Evolutionary conservation across 441 rosid genomes (phyloP), one percentile per base, ranked within the genome.

Genomic region (Viola pubescens): DNA sequence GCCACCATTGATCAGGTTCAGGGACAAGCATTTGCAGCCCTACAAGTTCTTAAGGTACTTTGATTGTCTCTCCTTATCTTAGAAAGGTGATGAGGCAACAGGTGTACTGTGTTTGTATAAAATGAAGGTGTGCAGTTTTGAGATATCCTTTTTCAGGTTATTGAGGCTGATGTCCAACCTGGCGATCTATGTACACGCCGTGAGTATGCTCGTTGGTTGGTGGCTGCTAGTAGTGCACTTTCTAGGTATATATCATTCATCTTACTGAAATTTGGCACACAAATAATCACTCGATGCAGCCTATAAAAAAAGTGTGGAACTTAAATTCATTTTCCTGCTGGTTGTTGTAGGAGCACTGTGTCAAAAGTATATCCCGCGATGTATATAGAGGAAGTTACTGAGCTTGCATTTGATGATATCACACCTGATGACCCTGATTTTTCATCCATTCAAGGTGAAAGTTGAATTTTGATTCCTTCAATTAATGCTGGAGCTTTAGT

Each of bases 311-410:
- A 58, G 39, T 47, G 26, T 42, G 16, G n/a, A 48, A 41, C 11
- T 60, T 61, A 16, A 60, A 49, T 62, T 61, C 59, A 62, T 59
- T 60, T 58, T 51, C 11, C 56, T 59, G 64, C 68, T 39, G 48
- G 71, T 55, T 62, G 49, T 74, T 78, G 77, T 68, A 89, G 97
- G 83, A 85, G 73, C 63, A 66, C 89, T 4, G 59, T 74, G 62
- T 89, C 98, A 26, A 94, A 94, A 72, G 88, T 94, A 42, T 89
- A 87, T 82, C 97, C 95, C 48, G 98, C 97, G 13, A 94, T 88
- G 97, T 89, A 83, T 72, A 83, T 94, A 56, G 97, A 89, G 77
- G 81, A 87, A 71, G 83, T 87, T 53, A 85, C 96, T 52, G 88
- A 94, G 71, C 91, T 87, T 68, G 96, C 97, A 39, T 94, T 86